Evolutionary conservation across 345 rosid genomes (phyloP), one percentile per base, ranked within the genome.

Genomic region (Nasturtium officinale): DNA sequence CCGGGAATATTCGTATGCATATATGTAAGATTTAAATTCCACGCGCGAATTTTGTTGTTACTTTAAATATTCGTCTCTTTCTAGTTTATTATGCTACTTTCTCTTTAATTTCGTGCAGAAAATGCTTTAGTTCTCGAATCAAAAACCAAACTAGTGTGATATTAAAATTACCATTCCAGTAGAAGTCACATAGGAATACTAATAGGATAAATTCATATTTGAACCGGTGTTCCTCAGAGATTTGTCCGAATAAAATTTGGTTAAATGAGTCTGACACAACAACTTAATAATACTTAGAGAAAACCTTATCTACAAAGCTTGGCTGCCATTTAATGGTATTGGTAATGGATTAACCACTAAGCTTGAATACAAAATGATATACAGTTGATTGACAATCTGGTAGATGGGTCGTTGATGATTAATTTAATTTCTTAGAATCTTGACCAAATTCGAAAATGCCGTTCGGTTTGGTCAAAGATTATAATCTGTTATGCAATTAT

Each of bases 231-330:
- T 37, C 9, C 32, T 72, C 47, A 7, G 43, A 23, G 65, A 55
- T 73, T 45, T 73, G 52, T 75, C 28, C 1, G 29, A 67, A 28
- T 35, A 50, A 58, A 59, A 51, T 38, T 38, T 26, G 54, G 46
- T 38, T 51, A 51, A 47, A 21, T 5, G 13, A 67, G 69, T 32
- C 79, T 68, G 74, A 52, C 79, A 68, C 63, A 43, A 23, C 18
- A 23, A 54, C 18, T 43, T 61, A 17, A 69, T 42, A 17, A 69
- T 42, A 69, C 26, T 69, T 17, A 11, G 38, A 23, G 45, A 58
- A 54, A 69, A 59, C 73, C 55, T 74, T 74, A 74, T 74, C 73
- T 67, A 75, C 78, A 75, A 74, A 50, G 67, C 59, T 74, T 74
- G 20, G 73, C 10, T 57, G 52, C 72, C 40, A 15, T 55, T 21